phyloP scores from a whole-genome alignment of 371 early-diverging fungal genomes.

The Funneliformis caledonium region DNA sequence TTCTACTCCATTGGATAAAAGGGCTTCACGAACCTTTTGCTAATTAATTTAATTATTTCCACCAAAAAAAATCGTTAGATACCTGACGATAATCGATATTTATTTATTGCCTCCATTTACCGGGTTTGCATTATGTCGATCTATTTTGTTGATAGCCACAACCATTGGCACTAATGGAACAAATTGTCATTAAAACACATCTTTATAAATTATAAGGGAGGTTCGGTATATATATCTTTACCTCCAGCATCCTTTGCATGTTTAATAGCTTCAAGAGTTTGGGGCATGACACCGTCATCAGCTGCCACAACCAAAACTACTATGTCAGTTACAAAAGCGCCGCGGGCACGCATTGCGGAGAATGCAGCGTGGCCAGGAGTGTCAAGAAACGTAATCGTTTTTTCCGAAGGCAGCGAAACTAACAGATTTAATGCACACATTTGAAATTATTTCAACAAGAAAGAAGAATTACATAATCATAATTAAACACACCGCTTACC shows the following conservation, averaged over 20 bases:
- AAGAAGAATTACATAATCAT: neutral
- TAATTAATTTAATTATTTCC: neutral
- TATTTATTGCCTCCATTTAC: constrained; percentile 45
- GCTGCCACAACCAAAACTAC: constrained; percentile 96
- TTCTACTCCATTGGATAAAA: constrained; percentile 80
- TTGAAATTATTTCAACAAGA: neutral
- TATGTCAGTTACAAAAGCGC: constrained; percentile 92
- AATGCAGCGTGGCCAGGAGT: constrained; percentile 98
- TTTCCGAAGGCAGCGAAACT: constrained; percentile 60
- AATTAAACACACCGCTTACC: constrained; percentile 48
- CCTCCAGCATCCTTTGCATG: constrained; percentile 84
- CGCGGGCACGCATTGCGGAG: constrained; percentile 91
- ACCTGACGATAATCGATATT: neutral
- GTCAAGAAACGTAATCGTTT: constrained; percentile 92
- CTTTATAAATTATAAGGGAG: neutral
- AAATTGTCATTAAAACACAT: neutral
- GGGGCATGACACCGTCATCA: constrained; percentile 98
- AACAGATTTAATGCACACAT: neutral
- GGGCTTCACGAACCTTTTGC: constrained; percentile 71
- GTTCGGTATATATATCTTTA: constrained; percentile 13
- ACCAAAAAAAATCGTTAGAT: neutral
- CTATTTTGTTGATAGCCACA: constrained; percentile 97
- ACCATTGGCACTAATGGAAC: constrained; percentile 80
- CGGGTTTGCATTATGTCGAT: constrained; percentile 83
- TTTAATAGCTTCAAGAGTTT: constrained; percentile 93